phyloP scores from a whole-genome alignment of 495 filamentous ascomycete genomes.

The Penicillium coffeae region DNA sequence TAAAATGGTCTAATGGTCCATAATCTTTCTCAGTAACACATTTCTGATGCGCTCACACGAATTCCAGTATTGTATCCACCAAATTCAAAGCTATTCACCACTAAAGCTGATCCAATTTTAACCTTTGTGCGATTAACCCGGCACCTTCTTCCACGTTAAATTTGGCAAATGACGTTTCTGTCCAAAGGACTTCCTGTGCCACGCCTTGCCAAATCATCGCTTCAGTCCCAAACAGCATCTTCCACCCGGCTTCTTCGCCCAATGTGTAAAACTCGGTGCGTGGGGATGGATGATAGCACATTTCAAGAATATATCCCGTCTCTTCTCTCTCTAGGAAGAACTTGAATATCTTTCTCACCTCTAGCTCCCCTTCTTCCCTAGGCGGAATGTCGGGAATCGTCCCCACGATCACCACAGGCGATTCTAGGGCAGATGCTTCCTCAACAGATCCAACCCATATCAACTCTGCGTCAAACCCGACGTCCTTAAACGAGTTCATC shows the following conservation, averaged over 20 bases:
- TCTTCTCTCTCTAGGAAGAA: background rate
- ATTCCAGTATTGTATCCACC: no score
- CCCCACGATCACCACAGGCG: constrained; percentile 1
- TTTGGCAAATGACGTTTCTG: background rate
- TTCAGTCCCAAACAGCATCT: constrained; percentile 1
- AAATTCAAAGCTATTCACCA: no score
- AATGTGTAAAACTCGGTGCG: background rate
- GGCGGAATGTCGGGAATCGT: constrained; percentile 3
- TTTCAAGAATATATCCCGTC: constrained; percentile 5
- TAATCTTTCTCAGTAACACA: background rate
- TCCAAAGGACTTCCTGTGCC: constrained; percentile 2
- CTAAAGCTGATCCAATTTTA: no score
- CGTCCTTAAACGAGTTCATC: constrained; percentile 22
- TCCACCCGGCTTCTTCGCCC: background rate
- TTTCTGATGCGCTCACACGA: no score
- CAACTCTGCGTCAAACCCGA: constrained; percentile 22
- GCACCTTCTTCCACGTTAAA: constrained; percentile 2
- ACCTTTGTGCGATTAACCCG: background rate
- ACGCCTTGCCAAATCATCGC: constrained; percentile 6
- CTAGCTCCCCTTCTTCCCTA: background rate
- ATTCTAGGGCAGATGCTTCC: background rate
- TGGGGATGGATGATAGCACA: constrained; percentile 6
- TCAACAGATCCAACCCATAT: background rate
- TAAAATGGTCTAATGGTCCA: background rate
- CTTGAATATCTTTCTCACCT: background rate